These are phyloP conservation scores for Blastobotrys malaysiensis DNA, from an alignment of 1,139 yeast species.

Conservation along the genomic window DNA sequence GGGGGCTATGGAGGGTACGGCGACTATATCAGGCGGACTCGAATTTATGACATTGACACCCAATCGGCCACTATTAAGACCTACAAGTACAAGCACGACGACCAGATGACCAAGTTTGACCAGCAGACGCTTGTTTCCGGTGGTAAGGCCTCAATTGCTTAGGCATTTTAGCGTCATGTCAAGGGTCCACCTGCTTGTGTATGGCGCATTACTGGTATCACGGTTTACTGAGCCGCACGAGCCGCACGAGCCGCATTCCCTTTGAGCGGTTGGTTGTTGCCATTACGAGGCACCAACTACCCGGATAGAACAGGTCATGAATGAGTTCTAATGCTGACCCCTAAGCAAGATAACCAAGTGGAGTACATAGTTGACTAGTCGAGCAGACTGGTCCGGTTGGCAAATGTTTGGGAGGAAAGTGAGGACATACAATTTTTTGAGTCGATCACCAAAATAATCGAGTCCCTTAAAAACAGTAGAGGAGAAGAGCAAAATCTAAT, in stretches of 20 bases:
- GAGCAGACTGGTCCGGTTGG: not conserved
- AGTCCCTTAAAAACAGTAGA: not conserved
- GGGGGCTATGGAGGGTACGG: slow-evolving; percentile 95
- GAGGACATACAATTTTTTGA: not conserved
- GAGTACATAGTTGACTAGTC: not conserved
- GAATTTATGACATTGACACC: slow-evolving; percentile 64
- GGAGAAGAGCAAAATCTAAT: not conserved
- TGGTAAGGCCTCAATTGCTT: slow-evolving; percentile 34
- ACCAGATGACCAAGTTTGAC: slow-evolving; percentile 50
- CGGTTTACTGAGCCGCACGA: not conserved
- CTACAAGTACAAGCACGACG: slow-evolving; percentile 54
- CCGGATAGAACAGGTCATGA: too few relatives aligned
- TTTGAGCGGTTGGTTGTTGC: not conserved
- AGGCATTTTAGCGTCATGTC: not conserved
- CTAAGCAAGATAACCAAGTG: not conserved
- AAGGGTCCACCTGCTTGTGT: not conserved
- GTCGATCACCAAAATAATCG: not conserved
- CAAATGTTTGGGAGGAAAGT: not conserved
- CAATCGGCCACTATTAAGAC: slow-evolving; percentile 48
- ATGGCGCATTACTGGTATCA: too few relatives aligned
- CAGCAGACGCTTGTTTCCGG: slow-evolving; percentile 50
- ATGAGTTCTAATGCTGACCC: too few relatives aligned
- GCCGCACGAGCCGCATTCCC: not conserved
- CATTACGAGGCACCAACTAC: not conserved
- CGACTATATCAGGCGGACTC: slow-evolving; percentile 68